Evolutionary conservation across 192 early-diverging fungal genomes (phyloP).

Genomic region (Lunasporangiospora selenospora): DNA sequence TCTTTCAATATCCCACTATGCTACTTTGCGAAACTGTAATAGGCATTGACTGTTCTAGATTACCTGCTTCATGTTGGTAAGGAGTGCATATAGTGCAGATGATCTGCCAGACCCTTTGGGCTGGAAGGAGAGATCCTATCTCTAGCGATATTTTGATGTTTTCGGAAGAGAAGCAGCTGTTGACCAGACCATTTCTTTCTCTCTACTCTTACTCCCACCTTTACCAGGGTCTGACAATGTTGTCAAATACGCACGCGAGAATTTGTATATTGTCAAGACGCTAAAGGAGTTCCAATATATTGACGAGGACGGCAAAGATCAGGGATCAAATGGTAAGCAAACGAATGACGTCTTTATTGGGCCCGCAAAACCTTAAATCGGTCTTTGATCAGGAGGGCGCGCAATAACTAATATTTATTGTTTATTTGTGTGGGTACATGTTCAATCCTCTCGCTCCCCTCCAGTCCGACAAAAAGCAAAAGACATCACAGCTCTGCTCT

Average conservation of each 20-base stretch:
- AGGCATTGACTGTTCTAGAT: conserved; percentile 80
- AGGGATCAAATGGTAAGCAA: conserved; percentile 80
- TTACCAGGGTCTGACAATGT: conserved; percentile 79
- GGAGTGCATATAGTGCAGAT: not conserved
- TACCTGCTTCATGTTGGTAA: conserved; percentile 64
- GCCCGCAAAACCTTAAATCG: not conserved
- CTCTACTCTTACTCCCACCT: not conserved
- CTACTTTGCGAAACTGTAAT: not conserved
- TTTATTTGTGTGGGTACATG: not conserved
- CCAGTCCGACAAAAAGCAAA: conserved; percentile 91
- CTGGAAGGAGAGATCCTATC: no score
- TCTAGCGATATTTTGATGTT: conserved; percentile 1
- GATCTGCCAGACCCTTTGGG: no score
- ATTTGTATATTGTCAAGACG: conserved; percentile 92
- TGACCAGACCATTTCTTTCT: not conserved
- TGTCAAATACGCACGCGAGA: conserved; percentile 83
- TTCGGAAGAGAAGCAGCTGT: not conserved
- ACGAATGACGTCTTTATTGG: not conserved
- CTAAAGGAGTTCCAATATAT: conserved; percentile 94
- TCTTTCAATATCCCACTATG: no score
- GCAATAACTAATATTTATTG: not conserved
- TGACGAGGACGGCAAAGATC: conserved; percentile 90
- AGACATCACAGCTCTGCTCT: conserved; percentile 80
- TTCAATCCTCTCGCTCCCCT: conserved; percentile 5
- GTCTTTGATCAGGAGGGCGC: no score